Evolutionary conservation across 139 green algal genomes (phyloP), one percentile per base, ranked within the genome.

Genomic region (Chlamydomonas incerta): DNA sequence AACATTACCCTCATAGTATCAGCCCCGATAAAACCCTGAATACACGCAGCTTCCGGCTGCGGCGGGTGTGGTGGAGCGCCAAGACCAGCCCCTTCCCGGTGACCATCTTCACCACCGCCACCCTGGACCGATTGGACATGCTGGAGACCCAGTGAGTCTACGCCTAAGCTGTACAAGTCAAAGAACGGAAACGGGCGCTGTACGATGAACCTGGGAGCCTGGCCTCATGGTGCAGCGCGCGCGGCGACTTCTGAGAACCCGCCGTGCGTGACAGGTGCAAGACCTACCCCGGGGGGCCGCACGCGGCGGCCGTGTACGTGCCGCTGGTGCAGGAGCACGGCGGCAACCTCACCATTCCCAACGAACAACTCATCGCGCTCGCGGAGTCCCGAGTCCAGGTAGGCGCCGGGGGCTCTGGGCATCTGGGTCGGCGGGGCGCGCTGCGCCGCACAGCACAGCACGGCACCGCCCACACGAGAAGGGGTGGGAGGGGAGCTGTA

Each of bases 101-200:
- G 15, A 83, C 77, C 35, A 74, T 83, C 33, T 83, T 83, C 77
- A 83, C 77, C 35, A 83, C 77, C 3, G 63, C 77, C 41, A 83
- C 77, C 17, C 29, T 83, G 41, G 77, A 83, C 65, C 63, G 77
- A 0, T 41, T 83, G 5, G 77, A 83, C 41, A 83, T 74, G 77
- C 41, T 83, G 37, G 77, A 74, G 77, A 72, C 46, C 5, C 77
- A 83, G 77, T 83, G 26, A 74, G 77, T 50, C 8, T 8, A 5
- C 6, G 8, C 41, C 8, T 50, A 8, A 50, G 41, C 41, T 13
- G 41, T 8, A 50, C 8, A 50, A 5, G 5, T 50, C n/a, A n/a
- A n/a, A n/a, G n/a, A n/a, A n/a, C n/a, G n/a, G n/a, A n/a, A n/a
- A n/a, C n/a, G n/a, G n/a, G n/a, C n/a, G n/a, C n/a, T n/a, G n/a